phyloP scores from a whole-genome alignment of 176 grass and related monocot species.

The Raddia guianensis region DNA sequence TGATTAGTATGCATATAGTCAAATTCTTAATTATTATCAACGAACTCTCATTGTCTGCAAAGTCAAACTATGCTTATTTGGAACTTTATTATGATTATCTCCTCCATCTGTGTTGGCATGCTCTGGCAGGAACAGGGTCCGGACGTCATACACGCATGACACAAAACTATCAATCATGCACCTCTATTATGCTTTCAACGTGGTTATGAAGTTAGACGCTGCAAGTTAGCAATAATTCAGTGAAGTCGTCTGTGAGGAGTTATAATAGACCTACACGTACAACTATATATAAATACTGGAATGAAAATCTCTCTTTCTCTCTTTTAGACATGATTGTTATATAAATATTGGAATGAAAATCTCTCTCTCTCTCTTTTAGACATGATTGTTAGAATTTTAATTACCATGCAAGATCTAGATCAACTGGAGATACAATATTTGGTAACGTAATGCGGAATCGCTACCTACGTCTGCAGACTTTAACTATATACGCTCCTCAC shows the following conservation, averaged over 20 bases:
- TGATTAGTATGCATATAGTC: neutral
- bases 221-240: neutral
- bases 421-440: too few species aligned
- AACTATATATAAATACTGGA: neutral
- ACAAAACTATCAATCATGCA: neutral
- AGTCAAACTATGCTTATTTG: slow-evolving; percentile 19
- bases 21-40: neutral
- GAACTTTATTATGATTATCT: neutral
- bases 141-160: neutral
- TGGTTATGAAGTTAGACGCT: neutral
- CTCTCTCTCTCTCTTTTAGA: too few species aligned
- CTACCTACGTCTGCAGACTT: too few species aligned
- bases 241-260: neutral
- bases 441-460: too few species aligned
- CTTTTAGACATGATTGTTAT: too few species aligned
- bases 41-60: neutral
- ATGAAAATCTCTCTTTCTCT: neutral
- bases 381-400: too few species aligned
- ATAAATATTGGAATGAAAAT: neutral
- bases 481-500: too few species aligned
- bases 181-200: neutral
- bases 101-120: neutral
- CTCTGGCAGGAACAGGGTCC: neutral
- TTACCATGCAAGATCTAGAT: too few species aligned
- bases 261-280: neutral